Percentiles rank a stretch among this genome's conserved stretches.
Conservation (phyloP, 1,284 basidiomycete species). For the Tremellales sp. region DNA sequence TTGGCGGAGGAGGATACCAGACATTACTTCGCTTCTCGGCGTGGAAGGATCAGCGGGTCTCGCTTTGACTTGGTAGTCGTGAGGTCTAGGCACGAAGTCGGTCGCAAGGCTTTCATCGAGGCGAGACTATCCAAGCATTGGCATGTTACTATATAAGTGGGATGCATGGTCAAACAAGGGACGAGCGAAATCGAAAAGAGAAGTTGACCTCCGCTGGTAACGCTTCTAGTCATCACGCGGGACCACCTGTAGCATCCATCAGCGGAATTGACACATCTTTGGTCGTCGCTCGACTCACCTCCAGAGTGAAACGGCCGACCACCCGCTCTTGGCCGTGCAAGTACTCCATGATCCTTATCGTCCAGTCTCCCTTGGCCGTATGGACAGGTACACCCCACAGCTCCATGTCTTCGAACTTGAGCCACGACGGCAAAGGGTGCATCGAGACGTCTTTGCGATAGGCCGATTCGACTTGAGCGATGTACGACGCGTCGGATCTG, state of each 20-base stretch:
- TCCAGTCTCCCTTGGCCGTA: slow-evolving; percentile 19
- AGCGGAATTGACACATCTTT: neutral
- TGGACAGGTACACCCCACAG: slow-evolving; percentile 32
- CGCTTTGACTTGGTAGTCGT: too few relatives aligned
- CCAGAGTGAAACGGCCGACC: slow-evolving; percentile 20
- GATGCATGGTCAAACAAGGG: too few relatives aligned
- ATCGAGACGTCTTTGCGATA: slow-evolving; percentile 1
- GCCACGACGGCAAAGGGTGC: slow-evolving; percentile 20
- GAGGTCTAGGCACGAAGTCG: too few relatives aligned
- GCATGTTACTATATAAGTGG: too few relatives aligned
- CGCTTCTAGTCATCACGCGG: too few relatives aligned
- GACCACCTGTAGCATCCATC: too few relatives aligned
- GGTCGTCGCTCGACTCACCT: slow-evolving; percentile 13
- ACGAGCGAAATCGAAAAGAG: too few relatives aligned
- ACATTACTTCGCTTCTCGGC: too few relatives aligned
- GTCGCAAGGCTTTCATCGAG: too few relatives aligned
- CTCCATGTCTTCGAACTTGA: slow-evolving; percentile 30
- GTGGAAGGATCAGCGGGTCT: too few relatives aligned
- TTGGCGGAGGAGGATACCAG: neutral
- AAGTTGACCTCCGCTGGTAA: too few relatives aligned
- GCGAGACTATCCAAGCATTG: too few relatives aligned
- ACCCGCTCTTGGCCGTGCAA: slow-evolving; percentile 11
- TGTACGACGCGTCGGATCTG: slow-evolving; percentile 5
- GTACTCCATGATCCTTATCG: slow-evolving; percentile 26
- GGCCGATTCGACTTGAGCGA: slow-evolving; percentile 11